A percentile compares a stretch with the other conserved stretches of the same genome.
These are phyloP conservation scores for Solanum aculeatissimum DNA, from an alignment of 305 asterid species.

Conservation along the genomic window DNA sequence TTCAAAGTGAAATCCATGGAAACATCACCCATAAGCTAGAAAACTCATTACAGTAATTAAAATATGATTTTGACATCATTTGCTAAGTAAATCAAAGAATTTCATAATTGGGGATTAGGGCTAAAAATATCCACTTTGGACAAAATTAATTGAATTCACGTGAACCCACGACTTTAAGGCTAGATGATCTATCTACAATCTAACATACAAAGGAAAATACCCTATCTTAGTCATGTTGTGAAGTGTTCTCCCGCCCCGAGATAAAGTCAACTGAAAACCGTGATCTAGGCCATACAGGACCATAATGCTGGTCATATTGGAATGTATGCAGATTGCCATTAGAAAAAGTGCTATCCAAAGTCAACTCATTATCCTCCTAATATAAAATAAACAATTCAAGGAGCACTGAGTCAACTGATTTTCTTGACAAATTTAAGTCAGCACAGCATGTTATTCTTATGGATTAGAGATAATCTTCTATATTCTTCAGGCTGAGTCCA, in stretches of 20 bases:
- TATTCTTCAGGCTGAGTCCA: neutral
- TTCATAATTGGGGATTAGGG: neutral
- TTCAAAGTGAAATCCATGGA: neutral
- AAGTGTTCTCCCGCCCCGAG: no score
- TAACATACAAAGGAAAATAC: neutral
- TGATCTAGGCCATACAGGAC: neutral
- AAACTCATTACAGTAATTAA: neutral
- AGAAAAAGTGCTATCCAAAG: neutral
- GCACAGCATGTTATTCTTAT: neutral
- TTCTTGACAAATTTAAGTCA: neutral
- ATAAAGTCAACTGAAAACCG: no score
- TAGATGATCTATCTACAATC: neutral
- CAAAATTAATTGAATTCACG: neutral
- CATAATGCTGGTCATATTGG: neutral
- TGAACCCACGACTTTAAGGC: neutral
- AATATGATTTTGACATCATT: neutral
- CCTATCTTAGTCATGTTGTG: rapidly evolving
- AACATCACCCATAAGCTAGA: neutral
- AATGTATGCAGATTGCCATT: neutral
- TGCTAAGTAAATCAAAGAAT: neutral
- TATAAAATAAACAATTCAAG: neutral
- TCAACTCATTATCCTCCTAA: neutral
- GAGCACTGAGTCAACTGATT: neutral
- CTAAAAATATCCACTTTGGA: neutral
- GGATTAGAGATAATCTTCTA: neutral